These are phyloP conservation scores for Malassezia arunalokei DNA, from an alignment of 1,284 basidiomycete genomes.

Conservation along the genomic window DNA sequence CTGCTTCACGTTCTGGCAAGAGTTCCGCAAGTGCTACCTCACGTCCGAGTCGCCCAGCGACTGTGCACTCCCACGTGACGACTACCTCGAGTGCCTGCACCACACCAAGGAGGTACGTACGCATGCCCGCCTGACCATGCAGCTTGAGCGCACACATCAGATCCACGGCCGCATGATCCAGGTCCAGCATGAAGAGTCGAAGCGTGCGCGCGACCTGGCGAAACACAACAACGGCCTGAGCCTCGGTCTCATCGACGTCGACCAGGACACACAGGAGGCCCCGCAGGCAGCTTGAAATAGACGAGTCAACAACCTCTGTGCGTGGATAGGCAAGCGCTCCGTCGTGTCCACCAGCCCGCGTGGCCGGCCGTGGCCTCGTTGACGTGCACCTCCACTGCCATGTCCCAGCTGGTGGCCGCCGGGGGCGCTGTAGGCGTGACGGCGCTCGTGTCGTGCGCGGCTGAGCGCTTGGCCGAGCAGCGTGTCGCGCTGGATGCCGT, in stretches of 20 bases:
- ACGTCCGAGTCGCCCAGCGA: slow-evolving; percentile 63
- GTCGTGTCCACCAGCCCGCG: no score
- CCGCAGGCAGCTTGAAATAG: not conserved
- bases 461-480: no score
- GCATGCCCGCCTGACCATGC: not conserved
- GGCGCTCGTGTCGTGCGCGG: no score
- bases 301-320: not conserved
- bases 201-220: slow-evolving; percentile 9
- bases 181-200: slow-evolving; percentile 15
- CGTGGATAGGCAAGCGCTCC: no score
- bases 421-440: no score
- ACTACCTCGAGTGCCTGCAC: slow-evolving; percentile 88
- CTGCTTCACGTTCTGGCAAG: slow-evolving; percentile 84
- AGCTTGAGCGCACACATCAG: slow-evolving; percentile 15
- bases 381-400: no score
- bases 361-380: no score
- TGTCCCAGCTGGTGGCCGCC: no score
- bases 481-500: no score
- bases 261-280: not conserved
- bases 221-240: slow-evolving; percentile 2
- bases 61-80: slow-evolving; percentile 64
- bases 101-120: slow-evolving; percentile 67
- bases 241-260: slow-evolving; percentile 10
- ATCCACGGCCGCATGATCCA: slow-evolving; percentile 16
- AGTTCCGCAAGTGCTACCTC: slow-evolving; percentile 67